These are phyloP conservation scores for Dictyostelium brefeldianum DNA, from an alignment of 78 protist genomes.

Conservation along the genomic window DNA sequence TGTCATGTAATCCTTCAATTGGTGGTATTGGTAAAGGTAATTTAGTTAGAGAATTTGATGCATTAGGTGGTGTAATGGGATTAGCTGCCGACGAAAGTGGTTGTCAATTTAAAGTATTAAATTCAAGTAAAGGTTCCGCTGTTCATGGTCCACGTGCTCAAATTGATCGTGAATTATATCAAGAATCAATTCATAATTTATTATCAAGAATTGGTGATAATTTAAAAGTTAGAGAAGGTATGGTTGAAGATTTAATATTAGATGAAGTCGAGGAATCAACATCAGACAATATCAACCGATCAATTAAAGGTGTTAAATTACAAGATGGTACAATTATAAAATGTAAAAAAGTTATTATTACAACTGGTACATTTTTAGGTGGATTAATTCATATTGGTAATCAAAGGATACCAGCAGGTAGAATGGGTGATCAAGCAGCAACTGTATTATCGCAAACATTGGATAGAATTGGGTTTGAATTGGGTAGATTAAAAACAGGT, in stretches of 20 bases:
- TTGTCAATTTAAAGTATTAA: constrained; percentile 74
- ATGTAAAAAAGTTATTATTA: constrained; percentile 82
- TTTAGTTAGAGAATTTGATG: constrained; percentile 96
- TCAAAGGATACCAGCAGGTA: constrained; percentile 64
- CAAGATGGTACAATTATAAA: constrained; percentile 60
- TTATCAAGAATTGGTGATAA: constrained; percentile 13
- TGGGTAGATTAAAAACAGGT: constrained; percentile 94
- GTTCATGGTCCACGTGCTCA: constrained; percentile 98
- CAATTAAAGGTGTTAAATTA: constrained; percentile 65
- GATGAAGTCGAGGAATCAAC: constrained; percentile 6
- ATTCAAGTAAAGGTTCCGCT: constrained; percentile 94
- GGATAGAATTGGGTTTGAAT: constrained; percentile 74
- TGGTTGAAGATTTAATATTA: constrained; percentile 88
- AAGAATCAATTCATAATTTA: constrained; percentile 78
- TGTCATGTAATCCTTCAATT: constrained; percentile 98
- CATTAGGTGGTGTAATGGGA: constrained; percentile 95
- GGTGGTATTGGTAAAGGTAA: constrained; percentile 98
- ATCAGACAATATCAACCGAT: not conserved
- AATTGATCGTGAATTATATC: constrained; percentile 94
- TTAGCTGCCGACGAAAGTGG: constrained; percentile 81
- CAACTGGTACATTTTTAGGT: constrained; percentile 98
- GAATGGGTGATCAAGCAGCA: constrained; percentile 86
- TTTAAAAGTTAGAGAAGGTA: constrained; percentile 80
- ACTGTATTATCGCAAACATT: constrained; percentile 84
- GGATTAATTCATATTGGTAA: constrained; percentile 93